Percentiles rank a stretch among this genome's conserved stretches.
phyloP scores from a whole-genome alignment of 116 monocot species.

The Thalassia testudinum region DNA sequence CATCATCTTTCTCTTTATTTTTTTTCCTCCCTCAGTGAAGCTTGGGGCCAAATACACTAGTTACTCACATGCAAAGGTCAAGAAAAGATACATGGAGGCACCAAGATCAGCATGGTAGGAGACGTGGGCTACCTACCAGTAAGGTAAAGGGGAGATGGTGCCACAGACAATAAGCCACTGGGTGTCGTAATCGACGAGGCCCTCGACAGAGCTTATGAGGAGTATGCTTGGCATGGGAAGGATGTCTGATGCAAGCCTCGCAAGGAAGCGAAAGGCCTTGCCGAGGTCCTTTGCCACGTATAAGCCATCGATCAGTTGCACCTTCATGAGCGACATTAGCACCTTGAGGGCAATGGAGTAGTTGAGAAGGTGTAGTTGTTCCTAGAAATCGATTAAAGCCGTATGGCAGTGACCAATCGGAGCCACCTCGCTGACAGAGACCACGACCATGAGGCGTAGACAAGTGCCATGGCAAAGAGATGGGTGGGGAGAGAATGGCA shows the following conservation, averaged over 20 bases:
- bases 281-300: constrained; percentile 97
- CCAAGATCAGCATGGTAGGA: too few relatives aligned
- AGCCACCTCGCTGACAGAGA: constrained; percentile 66
- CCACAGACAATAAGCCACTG: constrained; percentile 83
- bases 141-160: constrained; percentile 54
- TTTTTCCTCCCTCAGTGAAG: too few relatives aligned
- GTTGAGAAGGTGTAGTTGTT: constrained; percentile 99
- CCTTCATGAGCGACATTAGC: constrained; percentile 70
- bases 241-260: constrained; percentile 81
- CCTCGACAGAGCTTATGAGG: constrained; percentile 74
- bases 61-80: too few relatives aligned
- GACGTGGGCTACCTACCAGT: constrained; percentile 51
- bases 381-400: constrained; percentile 93
- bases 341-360: constrained; percentile 76
- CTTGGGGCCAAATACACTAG: too few relatives aligned
- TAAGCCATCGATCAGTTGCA: constrained; percentile 67
- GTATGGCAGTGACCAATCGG: constrained; percentile 82
- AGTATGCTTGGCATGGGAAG: constrained; percentile 52
- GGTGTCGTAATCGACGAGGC: constrained; percentile 69
- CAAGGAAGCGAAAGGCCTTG: constrained; percentile 86
- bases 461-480: too few relatives aligned
- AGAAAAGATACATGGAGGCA: too few relatives aligned
- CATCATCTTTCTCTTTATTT: too few relatives aligned
- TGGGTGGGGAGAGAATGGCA: too few relatives aligned
- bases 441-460: too few relatives aligned